phyloP scores from a whole-genome alignment of 495 filamentous ascomycete species.

The Penicillium roqueforti region DNA sequence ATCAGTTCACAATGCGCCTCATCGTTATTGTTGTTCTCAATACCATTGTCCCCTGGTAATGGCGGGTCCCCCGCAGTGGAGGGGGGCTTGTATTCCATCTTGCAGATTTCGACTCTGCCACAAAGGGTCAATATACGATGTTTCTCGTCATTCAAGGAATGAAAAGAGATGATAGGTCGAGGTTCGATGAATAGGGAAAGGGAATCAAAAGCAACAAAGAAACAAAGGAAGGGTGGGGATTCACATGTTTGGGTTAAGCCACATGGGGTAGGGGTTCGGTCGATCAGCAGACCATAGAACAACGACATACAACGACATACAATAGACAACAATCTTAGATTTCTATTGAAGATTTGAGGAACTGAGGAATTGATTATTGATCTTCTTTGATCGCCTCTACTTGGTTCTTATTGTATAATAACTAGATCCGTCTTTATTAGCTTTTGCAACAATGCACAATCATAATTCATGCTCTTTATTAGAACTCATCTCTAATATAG shows the following conservation, averaged over 20 bases:
- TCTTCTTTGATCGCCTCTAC: not conserved
- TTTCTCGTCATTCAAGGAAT: not conserved
- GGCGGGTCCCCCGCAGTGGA: conserved; percentile 22
- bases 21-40: conserved; percentile 17
- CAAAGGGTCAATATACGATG: conserved; percentile 3
- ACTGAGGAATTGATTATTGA: too few relatives aligned
- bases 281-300: not conserved
- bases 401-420: not conserved
- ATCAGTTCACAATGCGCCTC: conserved; percentile 24
- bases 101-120: conserved; percentile 14
- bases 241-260: conserved; percentile 8
- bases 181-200: not conserved
- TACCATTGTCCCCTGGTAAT: conserved; percentile 25
- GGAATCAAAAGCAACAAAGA: conserved; percentile 3
- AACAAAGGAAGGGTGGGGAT: conserved; percentile 14
- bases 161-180: not conserved
- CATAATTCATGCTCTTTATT: not conserved
- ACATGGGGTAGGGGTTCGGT: not conserved
- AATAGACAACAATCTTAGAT: too few relatives aligned
- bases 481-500: not conserved
- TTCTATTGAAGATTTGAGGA: too few relatives aligned
- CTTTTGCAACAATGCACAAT: not conserved
- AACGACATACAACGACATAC: not conserved
- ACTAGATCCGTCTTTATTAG: not conserved
- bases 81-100: conserved; percentile 34